These are phyloP conservation scores for Silene latifolia DNA, from an alignment of 148 eudicot species.

Conservation along the genomic window DNA sequence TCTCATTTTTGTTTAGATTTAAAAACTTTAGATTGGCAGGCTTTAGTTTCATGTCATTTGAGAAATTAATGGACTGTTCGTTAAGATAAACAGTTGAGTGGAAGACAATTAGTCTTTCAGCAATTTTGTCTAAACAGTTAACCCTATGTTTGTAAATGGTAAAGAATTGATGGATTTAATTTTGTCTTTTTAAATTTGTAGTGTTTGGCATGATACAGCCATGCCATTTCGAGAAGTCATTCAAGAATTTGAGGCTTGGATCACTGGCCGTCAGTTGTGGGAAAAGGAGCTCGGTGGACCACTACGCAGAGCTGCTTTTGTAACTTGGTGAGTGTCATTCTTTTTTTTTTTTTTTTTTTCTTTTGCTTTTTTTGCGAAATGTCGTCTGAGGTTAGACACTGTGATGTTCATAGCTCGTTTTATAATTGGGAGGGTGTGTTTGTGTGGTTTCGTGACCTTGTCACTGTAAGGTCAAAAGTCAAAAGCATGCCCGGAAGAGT, in stretches of 20 bases:
- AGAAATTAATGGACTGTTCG: background rate
- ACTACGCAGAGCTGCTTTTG: slow-evolving; percentile 72
- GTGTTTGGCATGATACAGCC: slow-evolving; percentile 99
- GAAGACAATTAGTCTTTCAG: background rate
- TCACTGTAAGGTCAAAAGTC: background rate
- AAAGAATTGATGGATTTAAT: slow-evolving; percentile 16
- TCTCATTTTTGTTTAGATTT: background rate
- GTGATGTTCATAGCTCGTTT: background rate
- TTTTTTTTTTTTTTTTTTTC: background rate
- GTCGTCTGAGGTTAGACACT: background rate
- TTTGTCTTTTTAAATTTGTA: slow-evolving; percentile 31
- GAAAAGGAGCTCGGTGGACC: slow-evolving; percentile 43
- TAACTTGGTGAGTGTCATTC: slow-evolving; percentile 71
- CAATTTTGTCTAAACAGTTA: background rate
- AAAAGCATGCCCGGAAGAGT: background rate
- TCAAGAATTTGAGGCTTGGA: slow-evolving; percentile 85
- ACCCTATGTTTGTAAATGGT: background rate
- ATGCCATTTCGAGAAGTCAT: slow-evolving; percentile 79
- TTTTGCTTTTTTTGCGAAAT: no score
- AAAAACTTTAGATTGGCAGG: background rate
- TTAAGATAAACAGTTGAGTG: background rate
- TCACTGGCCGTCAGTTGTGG: slow-evolving; percentile 57
- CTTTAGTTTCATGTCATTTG: background rate
- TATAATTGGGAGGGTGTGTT: background rate
- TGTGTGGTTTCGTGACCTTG: background rate